phyloP scores from a whole-genome alignment of 192 early-diverging fungal species.

The Entrophospora sp. region DNA sequence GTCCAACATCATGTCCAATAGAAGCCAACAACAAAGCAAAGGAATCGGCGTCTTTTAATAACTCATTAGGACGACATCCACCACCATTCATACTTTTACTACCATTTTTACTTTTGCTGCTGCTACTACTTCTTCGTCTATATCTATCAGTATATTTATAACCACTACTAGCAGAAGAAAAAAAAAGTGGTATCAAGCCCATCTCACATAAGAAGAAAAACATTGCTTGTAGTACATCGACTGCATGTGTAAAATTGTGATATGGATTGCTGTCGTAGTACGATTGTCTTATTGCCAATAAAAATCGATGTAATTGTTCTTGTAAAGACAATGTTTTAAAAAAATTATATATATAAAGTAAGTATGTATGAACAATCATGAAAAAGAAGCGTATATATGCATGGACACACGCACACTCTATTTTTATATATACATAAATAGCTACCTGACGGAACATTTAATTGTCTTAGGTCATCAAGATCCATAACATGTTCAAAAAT shows the following conservation, averaged over 20 bases:
- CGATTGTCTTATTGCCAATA: slow-evolving; percentile 42
- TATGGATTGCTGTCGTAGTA: slow-evolving; percentile 72
- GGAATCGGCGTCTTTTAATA: slow-evolving; percentile 47
- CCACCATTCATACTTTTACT: no score
- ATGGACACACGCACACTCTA: no score
- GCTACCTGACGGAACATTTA: slow-evolving; percentile 47
- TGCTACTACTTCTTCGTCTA: not conserved
- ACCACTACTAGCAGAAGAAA: slow-evolving; percentile 22
- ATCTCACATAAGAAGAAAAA: slow-evolving; percentile 70
- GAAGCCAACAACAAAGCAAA: slow-evolving; percentile 68
- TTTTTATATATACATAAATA: not conserved
- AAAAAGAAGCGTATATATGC: no score
- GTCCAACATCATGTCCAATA: slow-evolving; percentile 76
- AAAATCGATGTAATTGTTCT: slow-evolving; percentile 44
- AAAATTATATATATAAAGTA: slow-evolving; percentile 5
- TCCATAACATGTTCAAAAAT: slow-evolving; percentile 60
- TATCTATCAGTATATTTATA: not conserved
- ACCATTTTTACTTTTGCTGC: no score
- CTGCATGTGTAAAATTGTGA: slow-evolving; percentile 92
- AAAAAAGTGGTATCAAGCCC: slow-evolving; percentile 42
- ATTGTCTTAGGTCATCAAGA: slow-evolving; percentile 43
- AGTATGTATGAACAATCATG: no score
- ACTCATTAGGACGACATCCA: slow-evolving; percentile 39
- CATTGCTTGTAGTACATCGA: slow-evolving; percentile 89
- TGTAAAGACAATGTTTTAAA: slow-evolving; percentile 18